Percentiles rank a stretch among this genome's conserved stretches.
These are phyloP conservation scores for Aspergillus sparsus DNA, from an alignment of 495 filamentous ascomycete genomes.

Conservation along the genomic window DNA sequence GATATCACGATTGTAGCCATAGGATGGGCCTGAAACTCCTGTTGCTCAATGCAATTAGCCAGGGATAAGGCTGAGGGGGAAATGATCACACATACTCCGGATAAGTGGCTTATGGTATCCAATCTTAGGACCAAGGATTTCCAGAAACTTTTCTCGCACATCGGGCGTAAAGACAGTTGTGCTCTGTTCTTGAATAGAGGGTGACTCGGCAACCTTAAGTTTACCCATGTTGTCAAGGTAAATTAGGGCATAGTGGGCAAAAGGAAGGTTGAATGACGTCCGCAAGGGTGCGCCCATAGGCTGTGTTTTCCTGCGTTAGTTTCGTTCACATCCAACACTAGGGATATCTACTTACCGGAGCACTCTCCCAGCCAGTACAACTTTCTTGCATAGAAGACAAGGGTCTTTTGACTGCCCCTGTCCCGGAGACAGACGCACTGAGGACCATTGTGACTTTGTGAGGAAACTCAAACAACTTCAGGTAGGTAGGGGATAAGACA, in stretches of 20 bases:
- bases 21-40: conserved; percentile 21
- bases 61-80: neutral
- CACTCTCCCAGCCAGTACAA: conserved; percentile 36
- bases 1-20: conserved; percentile 21
- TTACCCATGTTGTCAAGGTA: conserved; percentile 45
- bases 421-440: conserved; percentile 30
- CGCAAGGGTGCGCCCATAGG: conserved; percentile 36
- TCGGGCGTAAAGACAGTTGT: conserved; percentile 41
- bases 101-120: conserved; percentile 33
- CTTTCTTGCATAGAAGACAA: conserved; percentile 37
- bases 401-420: conserved; percentile 40
- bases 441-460: conserved; percentile 36
- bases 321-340: neutral
- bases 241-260: conserved; percentile 44
- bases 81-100: conserved; percentile 29
- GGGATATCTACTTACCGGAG: conserved; percentile 34
- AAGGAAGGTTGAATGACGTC: conserved; percentile 35
- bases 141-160: conserved; percentile 41
- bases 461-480: conserved; percentile 13
- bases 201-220: conserved; percentile 41
- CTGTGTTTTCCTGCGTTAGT: conserved; percentile 19
- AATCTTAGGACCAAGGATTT: conserved; percentile 37
- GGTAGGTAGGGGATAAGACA: conserved; percentile 5
- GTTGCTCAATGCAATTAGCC: neutral
- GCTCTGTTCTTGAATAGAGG: conserved; percentile 38